A percentile compares a stretch with the other conserved stretches of the same genome.
These are phyloP conservation scores for Pulicaria dysenterica DNA, from an alignment of 129 eudicot species.

Conservation along the genomic window DNA sequence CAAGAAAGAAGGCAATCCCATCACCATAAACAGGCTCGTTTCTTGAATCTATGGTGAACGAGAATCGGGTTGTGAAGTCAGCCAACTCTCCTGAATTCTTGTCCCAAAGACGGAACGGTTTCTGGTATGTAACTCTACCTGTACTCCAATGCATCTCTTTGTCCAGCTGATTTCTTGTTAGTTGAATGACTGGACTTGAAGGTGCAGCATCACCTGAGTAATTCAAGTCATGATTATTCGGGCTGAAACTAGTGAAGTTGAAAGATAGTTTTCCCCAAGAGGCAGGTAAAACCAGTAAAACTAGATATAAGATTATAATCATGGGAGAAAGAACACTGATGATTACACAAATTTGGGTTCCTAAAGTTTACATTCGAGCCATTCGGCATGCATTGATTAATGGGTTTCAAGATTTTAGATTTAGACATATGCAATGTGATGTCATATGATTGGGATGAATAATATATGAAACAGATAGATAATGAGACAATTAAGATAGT, in stretches of 20 bases:
- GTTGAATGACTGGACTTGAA: constrained; percentile 36
- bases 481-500: not conserved
- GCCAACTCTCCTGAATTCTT: constrained; percentile 30
- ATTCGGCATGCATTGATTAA: not conserved
- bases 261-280: constrained; percentile 22
- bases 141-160: constrained; percentile 26
- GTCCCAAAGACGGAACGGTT: constrained; percentile 37
- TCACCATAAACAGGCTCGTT: constrained; percentile 25
- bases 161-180: constrained; percentile 38
- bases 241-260: constrained; percentile 31
- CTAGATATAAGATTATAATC: constrained; percentile 11
- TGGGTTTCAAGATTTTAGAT: constrained; percentile 15
- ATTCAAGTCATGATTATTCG: constrained; percentile 22
- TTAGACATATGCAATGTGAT: not conserved
- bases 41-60: constrained; percentile 31
- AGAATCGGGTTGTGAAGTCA: constrained; percentile 39
- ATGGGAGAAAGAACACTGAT: not conserved
- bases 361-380: constrained; percentile 6
- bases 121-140: constrained; percentile 30
- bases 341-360: not conserved
- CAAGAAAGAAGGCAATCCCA: constrained; percentile 46
- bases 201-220: constrained; percentile 36
- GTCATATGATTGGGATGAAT: constrained; percentile 2
- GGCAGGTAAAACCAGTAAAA: constrained; percentile 9
- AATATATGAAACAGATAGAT: constrained; percentile 18